phyloP scores from a whole-genome alignment of 768 basidiomycete species.

The Termitomyces sp. region DNA sequence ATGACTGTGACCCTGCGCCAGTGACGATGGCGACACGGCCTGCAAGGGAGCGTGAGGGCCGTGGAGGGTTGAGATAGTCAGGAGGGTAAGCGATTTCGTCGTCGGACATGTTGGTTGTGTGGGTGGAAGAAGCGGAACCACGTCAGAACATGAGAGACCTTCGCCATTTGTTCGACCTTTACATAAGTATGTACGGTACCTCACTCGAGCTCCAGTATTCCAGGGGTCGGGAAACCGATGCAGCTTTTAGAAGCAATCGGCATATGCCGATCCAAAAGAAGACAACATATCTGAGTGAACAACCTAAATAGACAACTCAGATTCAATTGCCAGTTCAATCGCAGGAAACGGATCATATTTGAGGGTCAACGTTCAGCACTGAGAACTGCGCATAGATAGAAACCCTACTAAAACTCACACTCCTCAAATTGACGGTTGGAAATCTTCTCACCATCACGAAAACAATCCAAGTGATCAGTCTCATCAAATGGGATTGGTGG shows the following conservation, averaged over 20 bases:
- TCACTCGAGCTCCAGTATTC: not conserved
- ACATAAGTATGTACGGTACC: not conserved
- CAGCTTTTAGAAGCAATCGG: not conserved
- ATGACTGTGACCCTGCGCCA: slow-evolving; percentile 33
- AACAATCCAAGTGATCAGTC: not conserved
- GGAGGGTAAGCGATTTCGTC: not conserved
- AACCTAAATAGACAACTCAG: too few relatives aligned
- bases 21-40: slow-evolving; percentile 36
- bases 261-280: not conserved
- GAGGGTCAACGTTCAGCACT: not conserved
- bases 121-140: not conserved
- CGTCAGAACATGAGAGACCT: not conserved
- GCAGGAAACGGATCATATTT: too few relatives aligned
- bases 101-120: slow-evolving; percentile 1
- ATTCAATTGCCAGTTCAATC: too few relatives aligned
- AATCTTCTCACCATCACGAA: too few relatives aligned
- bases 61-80: slow-evolving; percentile 23
- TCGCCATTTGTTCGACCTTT: not conserved
- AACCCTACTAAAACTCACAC: not conserved
- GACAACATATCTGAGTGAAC: too few relatives aligned
- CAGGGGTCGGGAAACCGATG: not conserved
- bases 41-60: slow-evolving; percentile 25
- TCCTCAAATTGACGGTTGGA: too few relatives aligned
- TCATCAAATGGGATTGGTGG: not conserved
- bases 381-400: not conserved